Base-by-base conservation (phyloP, 1,284 basidiomycete genomes). In the Ustilago crameri region DNA sequence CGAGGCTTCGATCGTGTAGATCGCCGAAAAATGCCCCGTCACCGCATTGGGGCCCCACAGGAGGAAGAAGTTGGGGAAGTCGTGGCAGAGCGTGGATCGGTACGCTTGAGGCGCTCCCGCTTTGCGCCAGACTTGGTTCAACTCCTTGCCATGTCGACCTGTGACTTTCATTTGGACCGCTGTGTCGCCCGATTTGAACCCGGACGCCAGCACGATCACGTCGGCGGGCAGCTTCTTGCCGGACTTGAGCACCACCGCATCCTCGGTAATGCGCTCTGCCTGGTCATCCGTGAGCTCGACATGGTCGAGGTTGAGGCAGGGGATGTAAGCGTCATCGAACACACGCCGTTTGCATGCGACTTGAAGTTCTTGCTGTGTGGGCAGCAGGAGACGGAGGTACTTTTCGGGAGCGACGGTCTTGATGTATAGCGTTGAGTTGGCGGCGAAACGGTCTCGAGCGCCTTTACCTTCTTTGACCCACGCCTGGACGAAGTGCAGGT, bases 331-430 rank as follows among this genome's bases (percentile, higher is more conserved):
- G 34, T 68, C 55, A 48, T 76, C 74, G 32, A 76, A 74, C 12
- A 76, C 59, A n/a, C 74, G 52, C 7, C 74, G 58, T 48, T 76
- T 76, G 66, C 74, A 76, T 5, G 65, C 70, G 3, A 69, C 65
- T 48, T 66, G 45, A 32, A 76, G 53, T 49, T 65, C 62, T 9
- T 67, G n/a, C 24, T 69, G 48, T 1, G 50, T 52, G 0, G 78
- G 78, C 17, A 79, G 59, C 14, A 79, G 60, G 27, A 79, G 54
- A 12, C 75, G 53, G 46, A 73, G 76, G 51, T 79, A 78, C 37
- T 70, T 58, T 30, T 65, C 47, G 2, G 78, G 78, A 1, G 76
- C 75, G 5, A 58, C 65, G 23, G 54, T 67, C 18, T 52, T 30
- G 8, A 79, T 70, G 51, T 78, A 72, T 9, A 62, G 50, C 5